A percentile compares a stretch with the other conserved stretches of the same genome.
Evolutionary conservation across 73 alveolate species (phyloP).

Genomic region (Tetrahymena malaccensis): DNA sequence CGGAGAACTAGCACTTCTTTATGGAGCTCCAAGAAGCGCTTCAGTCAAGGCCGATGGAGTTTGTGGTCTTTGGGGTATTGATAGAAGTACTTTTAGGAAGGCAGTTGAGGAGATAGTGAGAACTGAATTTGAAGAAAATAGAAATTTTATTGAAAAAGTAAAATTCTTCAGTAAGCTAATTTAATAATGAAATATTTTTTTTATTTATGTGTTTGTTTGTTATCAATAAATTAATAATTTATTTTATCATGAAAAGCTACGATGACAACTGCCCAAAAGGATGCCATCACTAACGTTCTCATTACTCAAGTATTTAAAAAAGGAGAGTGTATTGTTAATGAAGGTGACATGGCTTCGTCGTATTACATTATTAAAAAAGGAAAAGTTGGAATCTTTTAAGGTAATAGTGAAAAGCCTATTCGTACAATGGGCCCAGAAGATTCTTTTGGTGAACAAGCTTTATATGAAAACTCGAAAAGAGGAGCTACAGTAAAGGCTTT

Average conservation of each 20-base stretch:
- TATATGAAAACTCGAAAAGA: slow-evolving; percentile 30
- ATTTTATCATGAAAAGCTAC: neutral
- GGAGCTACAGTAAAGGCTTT: slow-evolving; percentile 41
- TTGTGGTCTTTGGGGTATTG: slow-evolving; percentile 31
- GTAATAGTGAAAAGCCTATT: slow-evolving; percentile 40
- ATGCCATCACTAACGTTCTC: slow-evolving; percentile 18
- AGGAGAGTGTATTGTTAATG: slow-evolving; percentile 56
- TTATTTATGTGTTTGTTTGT: no score
- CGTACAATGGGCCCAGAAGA: slow-evolving; percentile 69
- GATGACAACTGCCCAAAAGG: slow-evolving; percentile 13
- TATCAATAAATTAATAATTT: neutral
- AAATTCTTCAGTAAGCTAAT: neutral
- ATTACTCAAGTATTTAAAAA: slow-evolving; percentile 46
- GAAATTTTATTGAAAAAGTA: slow-evolving; percentile 13
- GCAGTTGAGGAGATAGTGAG: slow-evolving; percentile 8
- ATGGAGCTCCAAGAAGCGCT: slow-evolving; percentile 38
- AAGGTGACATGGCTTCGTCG: slow-evolving; percentile 76
- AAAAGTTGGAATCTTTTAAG: slow-evolving; percentile 58
- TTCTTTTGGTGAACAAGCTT: slow-evolving; percentile 73
- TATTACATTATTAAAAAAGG: slow-evolving; percentile 72
- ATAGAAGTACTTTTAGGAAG: slow-evolving; percentile 25
- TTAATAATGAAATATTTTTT: neutral
- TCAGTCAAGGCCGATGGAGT: slow-evolving; percentile 8
- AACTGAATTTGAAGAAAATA: slow-evolving; percentile 24
- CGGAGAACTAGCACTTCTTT: slow-evolving; percentile 28